Base-by-base conservation (phyloP, 2,329 filamentous ascomycete species). In the Didymella pinodella region DNA sequence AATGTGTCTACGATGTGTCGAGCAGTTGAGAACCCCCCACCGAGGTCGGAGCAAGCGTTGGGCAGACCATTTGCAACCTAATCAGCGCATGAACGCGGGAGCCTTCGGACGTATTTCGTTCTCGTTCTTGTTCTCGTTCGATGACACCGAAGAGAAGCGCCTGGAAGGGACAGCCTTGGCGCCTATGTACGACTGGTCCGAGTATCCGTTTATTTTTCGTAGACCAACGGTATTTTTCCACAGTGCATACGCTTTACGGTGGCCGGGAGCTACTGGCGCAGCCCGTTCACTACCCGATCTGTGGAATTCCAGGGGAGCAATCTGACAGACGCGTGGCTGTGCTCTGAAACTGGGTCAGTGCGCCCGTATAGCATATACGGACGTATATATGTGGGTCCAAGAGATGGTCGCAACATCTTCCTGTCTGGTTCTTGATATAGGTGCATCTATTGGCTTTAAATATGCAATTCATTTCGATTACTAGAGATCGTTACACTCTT, bases 341-440 rank as follows among this genome's bases (percentile, higher is more conserved):
- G 56, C 32, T 46, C 11, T 40, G 43, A 51, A 36, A 59, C 25
- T 31, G 8, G 48, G 57, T 51, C 57, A 48, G 51, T 54, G 57
- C 57, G 47, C 34, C 22, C 26, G 57, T 59, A 59, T 59, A 59
- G 57, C 34, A 48, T 50, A 51, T 55, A 55, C 57, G 51, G 26
- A 50, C 50, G 57, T 55, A 54, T 59, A 43, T 41, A 6, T 51
- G 43, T 59, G 57, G 51, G 28, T 18, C 20, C 20, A 28, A 7
- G 14, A n/a, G 31, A 26, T 36, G 7, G 16, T 46, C 28, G 51
- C 47, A 55, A 47, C 32, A 16, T 36, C 32, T 36, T 36, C 32
- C 43, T 31, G 22, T 51, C n/a, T 25, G 36, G 34, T 10, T 43
- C 8, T 46, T 14, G 38, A 34, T 11, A 26, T n/a, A 18, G 41